Evolutionary conservation across 2,329 filamentous ascomycete species (phyloP).

Genomic region (Pseudogymnoascus pannorum): DNA sequence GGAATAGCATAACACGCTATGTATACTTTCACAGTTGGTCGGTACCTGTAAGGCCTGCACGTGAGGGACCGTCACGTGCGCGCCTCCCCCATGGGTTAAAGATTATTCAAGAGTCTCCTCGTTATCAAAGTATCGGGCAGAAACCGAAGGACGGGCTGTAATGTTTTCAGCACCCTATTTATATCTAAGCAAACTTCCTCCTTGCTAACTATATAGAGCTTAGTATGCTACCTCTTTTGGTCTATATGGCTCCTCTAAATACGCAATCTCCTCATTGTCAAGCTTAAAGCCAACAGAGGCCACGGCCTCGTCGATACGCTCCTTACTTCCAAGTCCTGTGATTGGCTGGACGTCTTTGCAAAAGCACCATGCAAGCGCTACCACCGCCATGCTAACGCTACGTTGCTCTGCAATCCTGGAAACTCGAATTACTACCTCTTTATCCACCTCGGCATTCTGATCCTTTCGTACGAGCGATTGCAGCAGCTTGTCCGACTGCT

Average conservation of each 20-base stretch:
- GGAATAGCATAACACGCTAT: background rate
- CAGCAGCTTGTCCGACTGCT: slow-evolving; percentile 18
- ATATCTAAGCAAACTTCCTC: no score
- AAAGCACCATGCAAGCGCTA: slow-evolving; percentile 48
- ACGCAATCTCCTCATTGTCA: slow-evolving; percentile 41
- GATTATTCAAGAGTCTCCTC: no score
- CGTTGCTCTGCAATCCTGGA: slow-evolving; percentile 41
- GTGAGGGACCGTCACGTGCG: no score
- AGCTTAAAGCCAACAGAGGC: slow-evolving; percentile 32
- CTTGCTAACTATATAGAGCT: no score
- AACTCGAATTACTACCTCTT: slow-evolving; percentile 16
- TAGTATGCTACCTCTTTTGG: slow-evolving; percentile 30
- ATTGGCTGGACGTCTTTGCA: slow-evolving; percentile 41
- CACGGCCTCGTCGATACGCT: slow-evolving; percentile 46
- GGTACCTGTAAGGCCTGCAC: no score
- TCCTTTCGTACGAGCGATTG: no score
- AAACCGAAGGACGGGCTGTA: no score
- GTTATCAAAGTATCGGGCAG: no score
- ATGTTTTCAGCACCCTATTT: no score
- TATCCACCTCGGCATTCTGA: no score
- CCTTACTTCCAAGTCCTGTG: slow-evolving; percentile 41
- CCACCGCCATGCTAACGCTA: slow-evolving; percentile 47
- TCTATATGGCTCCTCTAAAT: slow-evolving; percentile 44
- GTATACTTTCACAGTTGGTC: no score
- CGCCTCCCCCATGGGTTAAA: no score